Evolutionary conservation across 1,284 basidiomycete species (phyloP).

Genomic region (Sparassis latifolia): DNA sequence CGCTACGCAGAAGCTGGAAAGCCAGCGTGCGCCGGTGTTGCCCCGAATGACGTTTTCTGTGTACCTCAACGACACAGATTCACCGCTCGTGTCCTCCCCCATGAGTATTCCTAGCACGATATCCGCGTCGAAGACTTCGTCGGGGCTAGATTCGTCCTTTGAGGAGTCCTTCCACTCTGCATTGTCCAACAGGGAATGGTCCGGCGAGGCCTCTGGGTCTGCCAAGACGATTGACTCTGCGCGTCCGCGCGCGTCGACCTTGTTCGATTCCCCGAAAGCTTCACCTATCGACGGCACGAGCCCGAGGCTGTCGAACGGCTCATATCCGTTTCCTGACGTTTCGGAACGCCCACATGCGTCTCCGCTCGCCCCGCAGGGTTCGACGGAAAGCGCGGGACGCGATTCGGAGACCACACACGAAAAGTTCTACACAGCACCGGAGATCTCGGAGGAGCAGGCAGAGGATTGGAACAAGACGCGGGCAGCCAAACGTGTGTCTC

Average conservation of each 20-base stretch:
- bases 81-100: constrained; percentile 12
- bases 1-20: constrained; percentile 61
- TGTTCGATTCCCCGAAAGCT: constrained; percentile 32
- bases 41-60: constrained; percentile 40
- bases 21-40: constrained; percentile 25
- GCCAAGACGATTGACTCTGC: constrained; percentile 25
- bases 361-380: constrained; percentile 16
- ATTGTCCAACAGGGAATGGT: constrained; percentile 27
- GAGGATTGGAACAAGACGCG: constrained; percentile 83
- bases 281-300: constrained; percentile 12
- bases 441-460: constrained; percentile 54
- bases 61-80: constrained; percentile 28
- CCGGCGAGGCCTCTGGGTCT: constrained; percentile 17
- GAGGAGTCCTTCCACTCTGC: constrained; percentile 63
- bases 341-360: constrained; percentile 12
- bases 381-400: constrained; percentile 17
- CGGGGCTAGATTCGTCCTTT: constrained; percentile 36
- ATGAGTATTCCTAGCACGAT: constrained; percentile 14
- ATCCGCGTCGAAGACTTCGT: constrained; percentile 12
- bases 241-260: constrained; percentile 17
- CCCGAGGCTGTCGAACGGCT: constrained; percentile 8
- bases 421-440: constrained; percentile 36
- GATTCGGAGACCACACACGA: constrained; percentile 31
- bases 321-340: constrained; percentile 15
- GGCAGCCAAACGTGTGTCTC: constrained; percentile 76